Conservation (phyloP, 1,284 basidiomycete species). For the Mycena citricolor region DNA sequence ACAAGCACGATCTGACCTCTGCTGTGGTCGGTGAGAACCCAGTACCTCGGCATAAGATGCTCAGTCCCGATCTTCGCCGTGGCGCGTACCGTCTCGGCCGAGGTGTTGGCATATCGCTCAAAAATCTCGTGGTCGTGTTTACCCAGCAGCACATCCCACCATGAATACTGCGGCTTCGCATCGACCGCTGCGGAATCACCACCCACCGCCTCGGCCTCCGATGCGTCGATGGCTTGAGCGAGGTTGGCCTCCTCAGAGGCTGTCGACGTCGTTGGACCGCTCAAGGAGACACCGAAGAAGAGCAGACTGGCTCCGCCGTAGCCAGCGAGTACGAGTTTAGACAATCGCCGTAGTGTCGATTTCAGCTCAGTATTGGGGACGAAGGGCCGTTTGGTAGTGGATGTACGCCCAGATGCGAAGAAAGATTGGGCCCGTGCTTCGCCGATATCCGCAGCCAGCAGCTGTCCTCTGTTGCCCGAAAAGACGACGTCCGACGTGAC, state of each 20-base stretch:
- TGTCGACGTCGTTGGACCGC: constrained; percentile 29
- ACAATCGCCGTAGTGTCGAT: constrained; percentile 65
- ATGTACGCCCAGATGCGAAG: constrained; percentile 8
- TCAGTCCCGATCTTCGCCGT: constrained; percentile 61
- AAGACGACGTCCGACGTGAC: constrained; percentile 70
- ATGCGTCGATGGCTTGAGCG: constrained; percentile 63
- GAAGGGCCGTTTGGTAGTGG: constrained; percentile 20
- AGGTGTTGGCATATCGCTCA: constrained; percentile 41
- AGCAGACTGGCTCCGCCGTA: constrained; percentile 77
- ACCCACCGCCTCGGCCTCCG: constrained; percentile 62
- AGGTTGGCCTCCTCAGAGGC: constrained; percentile 58
- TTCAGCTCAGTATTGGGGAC: constrained; percentile 53
- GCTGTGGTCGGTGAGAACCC: constrained; percentile 77
- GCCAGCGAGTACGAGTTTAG: constrained; percentile 76
- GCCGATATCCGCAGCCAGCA: constrained; percentile 72
- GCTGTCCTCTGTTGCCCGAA: constrained; percentile 61
- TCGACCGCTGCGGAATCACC: constrained; percentile 29
- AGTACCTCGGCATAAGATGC: constrained; percentile 74
- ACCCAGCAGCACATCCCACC: constrained; percentile 78
- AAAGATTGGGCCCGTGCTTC: constrained; percentile 22
- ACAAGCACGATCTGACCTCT: constrained; percentile 73
- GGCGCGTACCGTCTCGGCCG: constrained; percentile 30
- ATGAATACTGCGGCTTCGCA: constrained; percentile 49
- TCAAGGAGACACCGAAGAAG: constrained; percentile 70
- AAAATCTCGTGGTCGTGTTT: constrained; percentile 80